These are phyloP conservation scores for Zelonia costaricensis DNA, from an alignment of 208 protist genomes.

Conservation along the genomic window DNA sequence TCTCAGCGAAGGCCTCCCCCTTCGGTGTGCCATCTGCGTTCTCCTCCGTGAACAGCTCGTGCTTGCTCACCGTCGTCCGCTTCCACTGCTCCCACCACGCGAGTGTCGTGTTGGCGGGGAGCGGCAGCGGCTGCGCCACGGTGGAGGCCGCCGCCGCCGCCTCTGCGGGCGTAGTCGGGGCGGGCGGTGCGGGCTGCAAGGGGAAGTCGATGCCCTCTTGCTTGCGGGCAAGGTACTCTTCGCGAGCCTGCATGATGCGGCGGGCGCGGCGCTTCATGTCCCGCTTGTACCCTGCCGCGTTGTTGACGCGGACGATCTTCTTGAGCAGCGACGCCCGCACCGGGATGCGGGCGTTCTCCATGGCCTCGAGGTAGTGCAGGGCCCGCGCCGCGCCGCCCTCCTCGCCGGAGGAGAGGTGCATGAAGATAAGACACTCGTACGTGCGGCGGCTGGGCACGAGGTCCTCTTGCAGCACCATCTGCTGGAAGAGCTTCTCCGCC, in stretches of 20 bases:
- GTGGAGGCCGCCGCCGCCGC: slow-evolving; percentile 5
- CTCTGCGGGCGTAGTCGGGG: not conserved
- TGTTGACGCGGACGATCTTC: slow-evolving; percentile 88
- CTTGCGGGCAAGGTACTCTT: slow-evolving; percentile 82
- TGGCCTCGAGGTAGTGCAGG: slow-evolving; percentile 87
- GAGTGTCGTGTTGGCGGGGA: slow-evolving; percentile 62
- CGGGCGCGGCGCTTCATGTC: slow-evolving; percentile 93
- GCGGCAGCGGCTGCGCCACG: slow-evolving; percentile 45
- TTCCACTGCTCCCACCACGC: slow-evolving; percentile 90
- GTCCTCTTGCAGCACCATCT: slow-evolving; percentile 82
- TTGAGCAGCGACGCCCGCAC: slow-evolving; percentile 80
- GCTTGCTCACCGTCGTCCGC: slow-evolving; percentile 71
- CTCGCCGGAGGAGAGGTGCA: slow-evolving; percentile 91
- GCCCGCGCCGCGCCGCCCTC: slow-evolving; percentile 87
- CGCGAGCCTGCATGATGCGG: slow-evolving; percentile 90
- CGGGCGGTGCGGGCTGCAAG: slow-evolving; percentile 7
- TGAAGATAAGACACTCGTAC: slow-evolving; percentile 90
- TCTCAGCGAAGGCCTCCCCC: slow-evolving; percentile 81
- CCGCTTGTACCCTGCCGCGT: slow-evolving; percentile 86
- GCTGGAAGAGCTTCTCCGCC: slow-evolving; percentile 87
- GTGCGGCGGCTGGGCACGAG: slow-evolving; percentile 75
- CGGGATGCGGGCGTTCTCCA: slow-evolving; percentile 74
- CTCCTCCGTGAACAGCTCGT: slow-evolving; percentile 86
- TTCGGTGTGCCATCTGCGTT: slow-evolving; percentile 77
- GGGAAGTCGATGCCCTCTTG: slow-evolving; percentile 40